phyloP scores from a whole-genome alignment of 2,329 filamentous ascomycete species.

The Ophiostoma tasmaniense region DNA sequence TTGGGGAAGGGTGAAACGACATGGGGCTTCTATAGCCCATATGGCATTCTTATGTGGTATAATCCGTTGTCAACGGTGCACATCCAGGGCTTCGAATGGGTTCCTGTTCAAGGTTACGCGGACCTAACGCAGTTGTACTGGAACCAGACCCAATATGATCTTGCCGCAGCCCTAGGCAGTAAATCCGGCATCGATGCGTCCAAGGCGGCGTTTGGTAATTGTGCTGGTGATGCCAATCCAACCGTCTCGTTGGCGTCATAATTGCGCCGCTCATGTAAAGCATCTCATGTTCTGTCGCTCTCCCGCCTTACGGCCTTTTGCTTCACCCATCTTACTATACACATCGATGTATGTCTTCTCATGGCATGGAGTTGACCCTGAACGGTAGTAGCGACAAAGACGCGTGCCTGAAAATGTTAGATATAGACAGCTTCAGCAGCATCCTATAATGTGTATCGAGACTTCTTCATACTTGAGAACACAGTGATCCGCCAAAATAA shows the following conservation, averaged over 20 bases:
- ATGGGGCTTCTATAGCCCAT: constrained; percentile 17
- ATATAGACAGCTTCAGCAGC: too few species aligned
- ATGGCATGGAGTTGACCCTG: background rate
- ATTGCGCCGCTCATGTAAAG: background rate
- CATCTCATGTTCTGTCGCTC: background rate
- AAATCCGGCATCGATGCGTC: background rate
- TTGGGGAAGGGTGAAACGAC: constrained; percentile 17
- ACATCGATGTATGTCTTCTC: background rate
- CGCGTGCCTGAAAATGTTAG: too few species aligned
- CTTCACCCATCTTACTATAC: background rate
- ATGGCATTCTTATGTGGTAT: constrained; percentile 16
- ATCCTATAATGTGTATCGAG: too few species aligned
- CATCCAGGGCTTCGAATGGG: constrained; percentile 18
- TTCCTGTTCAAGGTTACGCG: constrained; percentile 8
- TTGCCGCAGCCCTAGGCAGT: constrained; percentile 7
- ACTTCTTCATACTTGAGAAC: too few species aligned
- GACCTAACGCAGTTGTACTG: constrained; percentile 19
- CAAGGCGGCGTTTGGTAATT: constrained; percentile 9
- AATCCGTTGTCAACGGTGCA: constrained; percentile 10
- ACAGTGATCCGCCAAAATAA: too few species aligned
- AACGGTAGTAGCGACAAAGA: too few species aligned
- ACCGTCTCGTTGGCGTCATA: background rate
- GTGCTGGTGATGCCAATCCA: background rate
- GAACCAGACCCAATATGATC: constrained; percentile 21
- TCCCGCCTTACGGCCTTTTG: background rate